Evolutionary conservation across 305 asterid genomes (phyloP), one percentile per base, ranked within the genome.

Genomic region (Solanum hybrid): DNA sequence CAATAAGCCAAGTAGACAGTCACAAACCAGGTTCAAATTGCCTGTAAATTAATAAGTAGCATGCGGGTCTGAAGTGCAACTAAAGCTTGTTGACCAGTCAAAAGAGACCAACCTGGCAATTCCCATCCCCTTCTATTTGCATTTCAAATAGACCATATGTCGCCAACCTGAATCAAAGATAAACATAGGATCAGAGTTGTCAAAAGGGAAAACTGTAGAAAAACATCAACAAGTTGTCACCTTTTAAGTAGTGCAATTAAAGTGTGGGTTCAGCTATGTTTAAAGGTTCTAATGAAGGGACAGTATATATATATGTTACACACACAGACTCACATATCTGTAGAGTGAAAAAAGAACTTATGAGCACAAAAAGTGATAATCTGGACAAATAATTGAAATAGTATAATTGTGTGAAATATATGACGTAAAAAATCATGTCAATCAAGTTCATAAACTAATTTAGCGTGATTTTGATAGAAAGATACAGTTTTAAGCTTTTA

Each of bases 111-210:
- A 96, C 99, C 98, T 97, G 99, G 91, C 99, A 97, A 94, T 97
- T 97, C 79, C 99, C 99, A 86, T 97, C 99, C 91, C 99, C 99
- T 90, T 95, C 98, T 2, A 97, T 97, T 91, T 92, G 98, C 94
- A 97, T 78, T 94, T 97, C 99, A 61, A 97, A 93, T 79, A 97
- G 93, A 91, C 97, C 94, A 92, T 97, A 95, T 27, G 96, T 93
- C 20, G 95, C 86, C 90, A 97, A 88, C 95, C 98, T 97, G 95
- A 87, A 91, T 87, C 89, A 93, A 68, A 92, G 93, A 70, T 82
- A 91, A 91, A 91, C 85, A 85, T 32, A 57, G 22, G 32, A 57
- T 22, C 45, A 22, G 88, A 85, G 32, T 57, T 85, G 45, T 57
- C 77, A 51, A 85, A 61, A 45, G 27, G 73, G 41, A 85, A 85